These are phyloP conservation scores for Adenanthera pavonina DNA, from an alignment of 306 rosid species.

Conservation along the genomic window DNA sequence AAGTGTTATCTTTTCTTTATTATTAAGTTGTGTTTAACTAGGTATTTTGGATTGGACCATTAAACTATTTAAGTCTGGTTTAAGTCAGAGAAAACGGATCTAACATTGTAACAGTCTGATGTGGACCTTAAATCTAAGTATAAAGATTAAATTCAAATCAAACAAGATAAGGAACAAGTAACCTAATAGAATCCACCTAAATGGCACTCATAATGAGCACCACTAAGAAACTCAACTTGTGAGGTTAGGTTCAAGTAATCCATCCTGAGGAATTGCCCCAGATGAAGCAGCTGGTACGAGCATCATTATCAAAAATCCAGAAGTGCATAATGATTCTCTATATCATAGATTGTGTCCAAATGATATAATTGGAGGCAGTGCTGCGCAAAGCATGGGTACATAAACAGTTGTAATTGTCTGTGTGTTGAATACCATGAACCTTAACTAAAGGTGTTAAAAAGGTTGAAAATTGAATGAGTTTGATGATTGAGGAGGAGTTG, in stretches of 20 bases:
- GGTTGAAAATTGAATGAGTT: conserved; percentile 15
- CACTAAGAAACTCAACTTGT: neutral
- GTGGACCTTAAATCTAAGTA: neutral
- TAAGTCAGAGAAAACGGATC: too few species aligned
- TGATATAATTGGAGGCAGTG: neutral
- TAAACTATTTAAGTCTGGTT: neutral
- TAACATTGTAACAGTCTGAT: neutral
- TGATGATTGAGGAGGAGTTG: conserved; percentile 26
- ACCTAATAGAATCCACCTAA: neutral
- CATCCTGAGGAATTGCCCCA: neutral
- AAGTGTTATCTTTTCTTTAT: neutral
- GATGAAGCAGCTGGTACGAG: neutral
- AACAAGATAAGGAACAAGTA: neutral
- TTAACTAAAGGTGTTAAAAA: neutral
- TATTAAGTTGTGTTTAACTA: neutral
- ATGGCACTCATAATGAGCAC: neutral
- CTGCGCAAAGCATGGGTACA: neutral
- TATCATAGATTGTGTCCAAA: neutral
- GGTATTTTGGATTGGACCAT: neutral
- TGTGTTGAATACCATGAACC: conserved; percentile 36
- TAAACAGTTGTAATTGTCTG: neutral
- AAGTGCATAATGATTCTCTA: neutral
- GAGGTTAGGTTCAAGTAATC: neutral
- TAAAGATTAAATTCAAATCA: neutral
- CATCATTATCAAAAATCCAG: neutral